phyloP scores from a whole-genome alignment of 495 filamentous ascomycete genomes.

The Hyaloscypha hepaticicola region DNA sequence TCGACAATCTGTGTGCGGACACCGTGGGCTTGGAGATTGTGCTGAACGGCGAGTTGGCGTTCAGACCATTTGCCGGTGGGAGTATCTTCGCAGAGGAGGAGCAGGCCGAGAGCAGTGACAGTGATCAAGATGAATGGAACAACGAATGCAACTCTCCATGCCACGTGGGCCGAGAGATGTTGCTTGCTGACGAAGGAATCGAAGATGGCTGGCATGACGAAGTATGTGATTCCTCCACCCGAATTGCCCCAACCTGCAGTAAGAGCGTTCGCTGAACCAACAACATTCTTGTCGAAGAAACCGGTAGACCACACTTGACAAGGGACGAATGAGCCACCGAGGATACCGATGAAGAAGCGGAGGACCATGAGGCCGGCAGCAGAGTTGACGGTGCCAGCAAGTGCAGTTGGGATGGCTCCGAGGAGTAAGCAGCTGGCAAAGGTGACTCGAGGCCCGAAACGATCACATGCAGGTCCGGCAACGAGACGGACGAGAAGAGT shows the following conservation, averaged over 20 bases:
- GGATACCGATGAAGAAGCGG: constrained; percentile 91
- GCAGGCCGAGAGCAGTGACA: constrained; percentile 60
- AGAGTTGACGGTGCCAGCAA: constrained; percentile 73
- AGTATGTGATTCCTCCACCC: constrained; percentile 79
- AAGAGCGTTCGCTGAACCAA: constrained; percentile 86
- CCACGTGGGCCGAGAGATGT: constrained; percentile 60
- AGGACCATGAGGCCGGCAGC: constrained; percentile 70
- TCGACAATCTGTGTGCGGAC: constrained; percentile 44
- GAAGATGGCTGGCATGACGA: constrained; percentile 91
- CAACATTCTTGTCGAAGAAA: constrained; percentile 94
- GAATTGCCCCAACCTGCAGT: constrained; percentile 87
- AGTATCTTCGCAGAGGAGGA: constrained; percentile 78
- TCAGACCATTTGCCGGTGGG: constrained; percentile 83
- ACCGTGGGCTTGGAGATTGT: constrained; percentile 37
- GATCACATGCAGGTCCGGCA: constrained; percentile 82
- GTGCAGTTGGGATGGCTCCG: constrained; percentile 78
- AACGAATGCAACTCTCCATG: constrained; percentile 84
- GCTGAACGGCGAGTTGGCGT: constrained; percentile 52
- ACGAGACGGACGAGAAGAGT: constrained; percentile 82
- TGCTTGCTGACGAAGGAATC: constrained; percentile 67
- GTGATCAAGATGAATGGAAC: constrained; percentile 80
- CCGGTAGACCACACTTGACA: constrained; percentile 96
- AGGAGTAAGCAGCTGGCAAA: constrained; percentile 73
- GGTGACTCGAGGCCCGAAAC: constrained; percentile 76
- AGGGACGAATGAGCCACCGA: constrained; percentile 88